Percentiles rank a stretch among this genome's conserved stretches.
Conservation (phyloP, 2,329 filamentous ascomycete species). For the Domatiomyces catenatus region DNA sequence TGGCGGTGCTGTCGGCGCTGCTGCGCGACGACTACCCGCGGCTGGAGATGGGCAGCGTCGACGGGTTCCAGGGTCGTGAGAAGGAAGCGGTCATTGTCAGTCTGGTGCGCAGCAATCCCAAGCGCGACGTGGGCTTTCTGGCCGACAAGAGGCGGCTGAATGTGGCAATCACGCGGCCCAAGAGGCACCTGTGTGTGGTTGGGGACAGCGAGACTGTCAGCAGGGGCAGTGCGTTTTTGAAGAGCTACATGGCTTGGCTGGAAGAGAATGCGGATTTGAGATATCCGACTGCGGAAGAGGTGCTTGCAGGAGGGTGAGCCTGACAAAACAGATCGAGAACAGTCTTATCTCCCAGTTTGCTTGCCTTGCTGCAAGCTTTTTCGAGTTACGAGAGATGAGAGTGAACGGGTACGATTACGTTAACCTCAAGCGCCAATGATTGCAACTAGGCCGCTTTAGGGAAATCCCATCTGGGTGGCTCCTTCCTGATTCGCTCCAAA, state of each 20-base stretch:
- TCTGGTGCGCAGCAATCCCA: slow-evolving; percentile 78
- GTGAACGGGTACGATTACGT: too few species aligned
- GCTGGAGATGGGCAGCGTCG: slow-evolving; percentile 88
- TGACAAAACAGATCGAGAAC: too few species aligned
- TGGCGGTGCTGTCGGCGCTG: slow-evolving; percentile 57
- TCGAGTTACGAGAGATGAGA: too few species aligned
- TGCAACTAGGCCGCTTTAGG: too few species aligned
- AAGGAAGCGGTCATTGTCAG: slow-evolving; percentile 91
- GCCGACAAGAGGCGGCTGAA: slow-evolving; percentile 85
- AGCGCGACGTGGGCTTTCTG: slow-evolving; percentile 81
- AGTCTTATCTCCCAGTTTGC: too few species aligned
- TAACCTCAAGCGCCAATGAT: too few species aligned
- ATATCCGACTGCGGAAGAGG: slow-evolving; percentile 55
- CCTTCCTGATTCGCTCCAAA: too few species aligned
- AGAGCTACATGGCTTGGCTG: slow-evolving; percentile 78
- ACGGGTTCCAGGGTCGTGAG: slow-evolving; percentile 92
- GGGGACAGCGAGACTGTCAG: slow-evolving; percentile 83
- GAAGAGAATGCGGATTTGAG: slow-evolving; percentile 81
- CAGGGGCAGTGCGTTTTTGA: slow-evolving; percentile 73
- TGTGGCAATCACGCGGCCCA: slow-evolving; percentile 92
- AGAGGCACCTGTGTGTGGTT: slow-evolving; percentile 75
- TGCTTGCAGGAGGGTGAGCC: too few species aligned
- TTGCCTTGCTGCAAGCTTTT: neutral
- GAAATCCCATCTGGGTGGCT: too few species aligned
- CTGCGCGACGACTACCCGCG: slow-evolving; percentile 70